Conservation (phyloP, 371 early-diverging fungal genomes). For the Mortierella sp. region DNA sequence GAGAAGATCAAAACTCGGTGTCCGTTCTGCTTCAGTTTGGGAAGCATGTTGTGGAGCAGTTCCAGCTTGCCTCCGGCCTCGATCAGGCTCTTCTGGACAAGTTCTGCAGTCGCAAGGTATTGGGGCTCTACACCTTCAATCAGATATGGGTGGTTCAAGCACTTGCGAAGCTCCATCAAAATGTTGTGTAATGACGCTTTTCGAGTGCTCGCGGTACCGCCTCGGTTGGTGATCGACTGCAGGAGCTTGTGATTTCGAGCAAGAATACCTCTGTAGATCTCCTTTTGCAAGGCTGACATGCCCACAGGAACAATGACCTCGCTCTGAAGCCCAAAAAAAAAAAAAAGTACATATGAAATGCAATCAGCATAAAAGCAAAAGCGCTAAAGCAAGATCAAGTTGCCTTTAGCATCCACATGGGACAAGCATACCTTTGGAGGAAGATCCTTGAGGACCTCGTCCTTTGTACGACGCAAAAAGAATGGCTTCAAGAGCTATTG, state of each 20-base stretch:
- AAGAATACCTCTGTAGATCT: slow-evolving; percentile 83
- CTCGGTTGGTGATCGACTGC: slow-evolving; percentile 55
- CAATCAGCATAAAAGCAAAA: too few relatives aligned
- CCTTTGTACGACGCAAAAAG: slow-evolving; percentile 92
- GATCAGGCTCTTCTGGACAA: slow-evolving; percentile 81
- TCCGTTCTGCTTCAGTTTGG: slow-evolving; percentile 80
- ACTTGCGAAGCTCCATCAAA: slow-evolving; percentile 86
- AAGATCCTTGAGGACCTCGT: slow-evolving; percentile 80
- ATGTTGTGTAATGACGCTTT: slow-evolving; percentile 52
- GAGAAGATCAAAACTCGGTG: slow-evolving; percentile 96
- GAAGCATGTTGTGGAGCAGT: slow-evolving; percentile 90
- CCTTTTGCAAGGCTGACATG: slow-evolving; percentile 82
- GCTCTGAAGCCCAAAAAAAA: slow-evolving; percentile 43
- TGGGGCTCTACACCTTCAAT: slow-evolving; percentile 87
- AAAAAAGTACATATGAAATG: background rate
- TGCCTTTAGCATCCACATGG: too few relatives aligned
- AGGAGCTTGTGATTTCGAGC: slow-evolving; percentile 62
- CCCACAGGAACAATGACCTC: slow-evolving; percentile 88
- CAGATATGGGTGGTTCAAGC: slow-evolving; percentile 90
- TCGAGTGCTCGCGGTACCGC: slow-evolving; percentile 38
- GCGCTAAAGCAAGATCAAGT: too few relatives aligned
- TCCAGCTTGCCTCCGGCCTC: slow-evolving; percentile 91
- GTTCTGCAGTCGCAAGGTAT: slow-evolving; percentile 68
- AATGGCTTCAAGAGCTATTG: slow-evolving; percentile 77
- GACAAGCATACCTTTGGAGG: slow-evolving; percentile 86